These are phyloP conservation scores for Zymoseptoria tritici DNA, from an alignment of 2,329 filamentous ascomycete genomes.

Conservation along the genomic window DNA sequence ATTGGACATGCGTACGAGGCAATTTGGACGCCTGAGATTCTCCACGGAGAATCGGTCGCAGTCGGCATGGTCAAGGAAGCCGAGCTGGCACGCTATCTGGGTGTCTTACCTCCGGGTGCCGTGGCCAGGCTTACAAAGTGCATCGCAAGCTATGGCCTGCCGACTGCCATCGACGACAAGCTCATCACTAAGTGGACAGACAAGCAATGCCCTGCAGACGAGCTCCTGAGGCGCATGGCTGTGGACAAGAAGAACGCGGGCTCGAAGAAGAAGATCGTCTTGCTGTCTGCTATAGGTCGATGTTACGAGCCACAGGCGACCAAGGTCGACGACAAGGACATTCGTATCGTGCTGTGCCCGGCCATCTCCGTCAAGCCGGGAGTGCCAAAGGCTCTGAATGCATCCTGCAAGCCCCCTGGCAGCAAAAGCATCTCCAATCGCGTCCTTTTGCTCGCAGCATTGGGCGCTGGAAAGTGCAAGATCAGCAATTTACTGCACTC, in stretches of 20 bases:
- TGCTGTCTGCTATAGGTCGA: slow-evolving; percentile 81
- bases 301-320: slow-evolving; percentile 83
- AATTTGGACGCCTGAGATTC: slow-evolving; percentile 85
- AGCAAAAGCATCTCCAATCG: slow-evolving; percentile 98
- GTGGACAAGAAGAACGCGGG: slow-evolving; percentile 99
- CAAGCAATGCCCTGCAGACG: slow-evolving; percentile 80
- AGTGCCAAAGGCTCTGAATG: slow-evolving; percentile 56
- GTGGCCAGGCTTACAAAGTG: slow-evolving; percentile 88
- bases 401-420: slow-evolving; percentile 79
- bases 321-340: slow-evolving; percentile 77
- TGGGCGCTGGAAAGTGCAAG: slow-evolving; percentile 76
- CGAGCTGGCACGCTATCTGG: slow-evolving; percentile 82
- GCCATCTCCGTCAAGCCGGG: slow-evolving; percentile 68
- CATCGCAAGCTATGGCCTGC: slow-evolving; percentile 86
- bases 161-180: slow-evolving; percentile 77
- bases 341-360: slow-evolving; percentile 74
- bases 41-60: slow-evolving; percentile 92
- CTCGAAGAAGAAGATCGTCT: slow-evolving; percentile 87
- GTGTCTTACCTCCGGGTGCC: slow-evolving; percentile 74
- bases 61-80: slow-evolving; percentile 99
- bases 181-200: slow-evolving; percentile 75
- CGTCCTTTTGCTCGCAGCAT: slow-evolving; percentile 84
- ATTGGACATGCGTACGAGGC: slow-evolving; percentile 97
- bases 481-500: slow-evolving; percentile 92
- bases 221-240: slow-evolving; percentile 84